Percentiles rank a stretch among this genome's conserved stretches.
These are phyloP conservation scores for Avicennia marina DNA, from an alignment of 257 asterid species.

Conservation along the genomic window DNA sequence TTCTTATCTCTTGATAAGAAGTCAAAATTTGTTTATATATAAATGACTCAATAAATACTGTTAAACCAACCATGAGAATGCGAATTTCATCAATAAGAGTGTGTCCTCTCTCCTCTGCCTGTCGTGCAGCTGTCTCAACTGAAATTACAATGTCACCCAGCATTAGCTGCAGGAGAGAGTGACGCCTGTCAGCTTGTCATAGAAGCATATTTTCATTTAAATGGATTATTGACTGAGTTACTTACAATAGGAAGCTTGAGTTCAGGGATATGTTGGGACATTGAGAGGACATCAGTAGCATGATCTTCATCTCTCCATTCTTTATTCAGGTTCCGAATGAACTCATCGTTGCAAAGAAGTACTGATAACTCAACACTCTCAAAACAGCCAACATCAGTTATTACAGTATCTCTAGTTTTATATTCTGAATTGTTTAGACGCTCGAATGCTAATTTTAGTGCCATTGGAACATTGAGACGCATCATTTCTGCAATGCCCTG, in stretches of 20 bases:
- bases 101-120: conserved; percentile 94
- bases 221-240: conserved; percentile 16
- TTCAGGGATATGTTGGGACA: conserved; percentile 95
- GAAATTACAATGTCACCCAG: conserved; percentile 92
- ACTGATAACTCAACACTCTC: conserved; percentile 84
- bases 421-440: conserved; percentile 47
- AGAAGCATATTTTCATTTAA: conserved; percentile 8
- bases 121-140: conserved; percentile 95
- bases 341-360: conserved; percentile 86
- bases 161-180: conserved; percentile 67
- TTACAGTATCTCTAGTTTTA: conserved; percentile 64
- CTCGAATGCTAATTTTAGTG: conserved; percentile 82
- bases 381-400: conserved; percentile 64
- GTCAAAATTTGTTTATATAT: neutral
- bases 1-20: conserved; percentile 2
- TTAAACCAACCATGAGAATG: conserved; percentile 71
- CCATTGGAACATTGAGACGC: conserved; percentile 91
- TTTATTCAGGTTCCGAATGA: conserved; percentile 75
- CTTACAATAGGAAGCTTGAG: conserved; percentile 84
- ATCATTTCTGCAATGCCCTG: conserved; percentile 87
- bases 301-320: conserved; percentile 96
- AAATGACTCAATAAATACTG: conserved; percentile 6
- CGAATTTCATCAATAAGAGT: conserved; percentile 91
- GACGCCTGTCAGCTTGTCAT: conserved; percentile 25
- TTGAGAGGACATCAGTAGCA: conserved; percentile 94